These are phyloP conservation scores for Alternaria dauci DNA, from an alignment of 2,329 filamentous ascomycete genomes.

Conservation along the genomic window DNA sequence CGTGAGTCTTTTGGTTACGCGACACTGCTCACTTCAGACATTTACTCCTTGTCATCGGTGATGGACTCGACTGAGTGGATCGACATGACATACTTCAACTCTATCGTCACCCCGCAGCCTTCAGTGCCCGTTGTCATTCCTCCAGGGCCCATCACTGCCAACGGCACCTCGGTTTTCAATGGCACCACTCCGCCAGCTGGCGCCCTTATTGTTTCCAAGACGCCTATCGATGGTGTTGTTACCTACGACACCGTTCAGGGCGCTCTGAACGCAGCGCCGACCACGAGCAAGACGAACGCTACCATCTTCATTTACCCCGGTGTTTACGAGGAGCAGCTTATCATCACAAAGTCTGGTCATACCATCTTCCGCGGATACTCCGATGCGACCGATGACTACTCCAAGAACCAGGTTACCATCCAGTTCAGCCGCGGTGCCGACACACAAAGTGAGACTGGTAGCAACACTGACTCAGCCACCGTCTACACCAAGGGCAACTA, in stretches of 20 bases:
- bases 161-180: constrained; percentile 37
- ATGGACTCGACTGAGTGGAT: constrained; percentile 53
- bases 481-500: constrained; percentile 54
- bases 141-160: constrained; percentile 35
- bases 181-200: constrained; percentile 47
- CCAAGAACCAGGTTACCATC: constrained; percentile 50
- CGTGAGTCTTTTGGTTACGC: constrained; percentile 46
- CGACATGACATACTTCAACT: constrained; percentile 52
- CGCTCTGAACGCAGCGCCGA: constrained; percentile 48
- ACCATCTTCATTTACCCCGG: constrained; percentile 55
- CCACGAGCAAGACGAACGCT: constrained; percentile 47
- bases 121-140: constrained; percentile 18
- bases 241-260: constrained; percentile 51
- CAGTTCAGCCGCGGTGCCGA: constrained; percentile 49
- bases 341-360: constrained; percentile 50
- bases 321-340: constrained; percentile 51
- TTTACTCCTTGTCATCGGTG: constrained; percentile 41
- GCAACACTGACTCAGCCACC: constrained; percentile 52
- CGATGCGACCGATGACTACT: constrained; percentile 48
- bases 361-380: constrained; percentile 54
- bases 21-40: constrained; percentile 50
- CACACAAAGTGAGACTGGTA: constrained; percentile 46
- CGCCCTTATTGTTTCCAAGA: constrained; percentile 53
- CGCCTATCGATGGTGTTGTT: constrained; percentile 44
- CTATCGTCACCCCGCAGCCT: constrained; percentile 47